These are phyloP conservation scores for Cutaneotrichosporon cyanovorans DNA, from an alignment of 1,284 basidiomycete species.

Conservation along the genomic window DNA sequence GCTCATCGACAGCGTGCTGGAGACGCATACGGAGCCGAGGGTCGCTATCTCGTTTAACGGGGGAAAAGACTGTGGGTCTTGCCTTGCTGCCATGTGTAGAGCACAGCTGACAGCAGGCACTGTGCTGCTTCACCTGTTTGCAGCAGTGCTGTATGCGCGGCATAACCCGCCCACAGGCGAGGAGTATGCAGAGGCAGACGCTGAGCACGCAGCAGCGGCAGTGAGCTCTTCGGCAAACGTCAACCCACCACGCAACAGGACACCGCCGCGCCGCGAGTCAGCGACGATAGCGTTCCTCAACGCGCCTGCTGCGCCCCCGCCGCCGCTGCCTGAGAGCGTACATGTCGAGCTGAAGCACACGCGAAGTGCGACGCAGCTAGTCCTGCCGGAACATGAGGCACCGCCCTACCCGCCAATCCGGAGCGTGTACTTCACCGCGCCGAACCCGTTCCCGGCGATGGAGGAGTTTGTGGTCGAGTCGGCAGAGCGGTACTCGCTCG, in stretches of 20 bases:
- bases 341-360: neutral
- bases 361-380: constrained; percentile 12
- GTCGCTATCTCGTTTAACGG: constrained; percentile 82
- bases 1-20: constrained; percentile 67
- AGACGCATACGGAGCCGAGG: constrained; percentile 38
- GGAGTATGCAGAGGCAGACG: too few relatives aligned
- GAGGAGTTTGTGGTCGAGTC: constrained; percentile 74
- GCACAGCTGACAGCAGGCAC: constrained; percentile 58
- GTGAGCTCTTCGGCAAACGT: neutral
- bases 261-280: too few relatives aligned
- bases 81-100: constrained; percentile 11
- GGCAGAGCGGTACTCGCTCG: constrained; percentile 63
- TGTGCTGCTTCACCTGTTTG: constrained; percentile 83
- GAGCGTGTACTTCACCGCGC: constrained; percentile 81
- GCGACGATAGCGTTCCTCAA: neutral
- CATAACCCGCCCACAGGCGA: constrained; percentile 13
- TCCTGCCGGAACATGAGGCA: constrained; percentile 8
- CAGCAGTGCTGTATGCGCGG: constrained; percentile 54
- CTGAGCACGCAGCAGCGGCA: too few relatives aligned
- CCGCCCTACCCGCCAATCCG: constrained; percentile 53
- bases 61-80: constrained; percentile 86
- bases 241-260: constrained; percentile 1
- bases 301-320: constrained; percentile 10
- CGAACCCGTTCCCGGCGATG: constrained; percentile 75
- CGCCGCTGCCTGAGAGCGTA: constrained; percentile 11